Conservation (phyloP, 2,329 filamentous ascomycete genomes). For the Diaporthe citri region DNA sequence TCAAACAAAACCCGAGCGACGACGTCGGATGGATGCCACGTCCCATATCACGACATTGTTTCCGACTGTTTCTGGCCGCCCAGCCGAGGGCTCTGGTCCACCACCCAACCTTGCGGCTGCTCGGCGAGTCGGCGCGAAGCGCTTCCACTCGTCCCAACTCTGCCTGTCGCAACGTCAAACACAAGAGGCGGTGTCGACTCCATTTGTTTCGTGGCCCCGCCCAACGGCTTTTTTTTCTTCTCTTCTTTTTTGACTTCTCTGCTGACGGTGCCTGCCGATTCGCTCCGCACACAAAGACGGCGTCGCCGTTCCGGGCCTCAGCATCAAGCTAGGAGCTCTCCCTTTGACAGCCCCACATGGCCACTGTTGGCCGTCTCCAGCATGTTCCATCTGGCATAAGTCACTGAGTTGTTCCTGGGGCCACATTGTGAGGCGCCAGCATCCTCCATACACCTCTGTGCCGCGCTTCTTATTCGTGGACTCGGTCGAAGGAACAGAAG, state of each 20-base stretch:
- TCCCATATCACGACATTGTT: constrained; percentile 27
- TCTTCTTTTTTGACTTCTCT: too few relatives aligned
- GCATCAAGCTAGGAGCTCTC: not conserved
- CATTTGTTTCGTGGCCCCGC: constrained; percentile 29
- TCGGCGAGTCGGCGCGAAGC: constrained; percentile 19
- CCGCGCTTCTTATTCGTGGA: constrained; percentile 9
- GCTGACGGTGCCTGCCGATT: constrained; percentile 5
- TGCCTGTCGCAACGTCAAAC: constrained; percentile 29
- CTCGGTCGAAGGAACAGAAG: not conserved
- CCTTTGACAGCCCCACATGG: constrained; percentile 11
- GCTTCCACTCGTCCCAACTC: constrained; percentile 26
- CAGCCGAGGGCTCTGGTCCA: constrained; percentile 5
- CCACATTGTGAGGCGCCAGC: not conserved
- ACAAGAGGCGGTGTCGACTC: constrained; percentile 30
- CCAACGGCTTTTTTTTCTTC: not conserved
- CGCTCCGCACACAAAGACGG: constrained; percentile 7
- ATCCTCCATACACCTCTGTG: not conserved
- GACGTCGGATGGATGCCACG: constrained; percentile 22
- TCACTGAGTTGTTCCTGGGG: constrained; percentile 12
- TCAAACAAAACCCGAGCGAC: constrained; percentile 13
- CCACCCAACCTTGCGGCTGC: constrained; percentile 13
- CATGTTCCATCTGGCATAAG: constrained; percentile 4
- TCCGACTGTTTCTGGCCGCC: constrained; percentile 26
- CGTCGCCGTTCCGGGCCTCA: constrained; percentile 16
- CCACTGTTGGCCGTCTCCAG: not conserved